phyloP scores from a whole-genome alignment of 176 grass and related monocot genomes.

The Hsuehochloa calcarea region DNA sequence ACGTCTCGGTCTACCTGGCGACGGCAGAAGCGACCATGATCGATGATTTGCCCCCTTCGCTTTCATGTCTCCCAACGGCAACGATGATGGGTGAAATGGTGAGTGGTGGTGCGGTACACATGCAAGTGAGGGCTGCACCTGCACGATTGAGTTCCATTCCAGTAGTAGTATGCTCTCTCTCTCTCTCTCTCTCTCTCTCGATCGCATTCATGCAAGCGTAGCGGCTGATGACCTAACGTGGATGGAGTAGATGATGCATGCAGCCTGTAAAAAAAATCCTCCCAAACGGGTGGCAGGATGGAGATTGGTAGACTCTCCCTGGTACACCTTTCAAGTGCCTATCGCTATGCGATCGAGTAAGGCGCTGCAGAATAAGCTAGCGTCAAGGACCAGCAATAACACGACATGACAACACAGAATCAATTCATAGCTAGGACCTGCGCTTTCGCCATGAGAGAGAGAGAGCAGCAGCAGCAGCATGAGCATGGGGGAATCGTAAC shows the following conservation, averaged over 20 bases:
- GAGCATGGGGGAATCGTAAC: background rate
- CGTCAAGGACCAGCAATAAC: background rate
- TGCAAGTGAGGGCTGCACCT: background rate
- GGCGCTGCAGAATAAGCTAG: background rate
- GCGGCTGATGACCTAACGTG: background rate
- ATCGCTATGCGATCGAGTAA: background rate
- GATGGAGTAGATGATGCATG: background rate
- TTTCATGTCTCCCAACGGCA: background rate
- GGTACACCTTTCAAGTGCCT: slow-evolving; percentile 5
- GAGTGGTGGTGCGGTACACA: background rate
- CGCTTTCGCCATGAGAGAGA: background rate
- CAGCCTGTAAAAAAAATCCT: too few species aligned
- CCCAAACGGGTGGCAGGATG: background rate
- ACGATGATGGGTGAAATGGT: background rate
- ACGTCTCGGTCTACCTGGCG: background rate
- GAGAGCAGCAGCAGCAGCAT: too few species aligned
- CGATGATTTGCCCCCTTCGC: background rate
- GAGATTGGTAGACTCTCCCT: background rate
- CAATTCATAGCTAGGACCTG: background rate
- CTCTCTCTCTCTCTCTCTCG: too few species aligned
- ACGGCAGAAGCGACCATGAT: background rate
- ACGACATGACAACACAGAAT: background rate
- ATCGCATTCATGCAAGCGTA: background rate
- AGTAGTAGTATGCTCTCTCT: background rate
- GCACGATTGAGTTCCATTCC: background rate